Percentiles rank a stretch among this genome's conserved stretches.
These are phyloP conservation scores for Paracamarosporium sp. DNA, from an alignment of 2,329 filamentous ascomycete species.

Conservation along the genomic window DNA sequence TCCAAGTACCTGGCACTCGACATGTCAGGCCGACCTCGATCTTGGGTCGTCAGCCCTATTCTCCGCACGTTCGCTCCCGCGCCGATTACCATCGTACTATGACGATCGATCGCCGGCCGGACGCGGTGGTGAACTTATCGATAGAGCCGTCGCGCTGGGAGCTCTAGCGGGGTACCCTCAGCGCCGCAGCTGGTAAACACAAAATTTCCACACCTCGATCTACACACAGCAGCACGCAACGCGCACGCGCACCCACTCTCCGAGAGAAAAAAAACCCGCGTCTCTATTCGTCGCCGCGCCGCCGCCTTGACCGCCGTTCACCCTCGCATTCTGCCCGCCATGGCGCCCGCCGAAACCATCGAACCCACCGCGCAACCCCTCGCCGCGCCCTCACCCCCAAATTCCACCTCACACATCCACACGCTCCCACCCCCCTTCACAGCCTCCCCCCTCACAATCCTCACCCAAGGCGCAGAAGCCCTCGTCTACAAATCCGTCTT, in stretches of 20 bases:
- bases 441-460: constrained; percentile 70
- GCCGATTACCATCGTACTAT: not conserved
- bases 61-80: not conserved
- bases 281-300: too few relatives aligned
- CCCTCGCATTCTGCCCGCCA: constrained; percentile 9
- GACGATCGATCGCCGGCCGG: not conserved
- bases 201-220: constrained; percentile 5
- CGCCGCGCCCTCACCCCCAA: constrained; percentile 25
- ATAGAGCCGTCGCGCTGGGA: not conserved
- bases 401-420: constrained; percentile 31
- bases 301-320: not conserved
- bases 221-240: not conserved
- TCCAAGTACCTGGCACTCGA: not conserved
- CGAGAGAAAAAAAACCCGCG: too few relatives aligned
- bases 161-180: constrained; percentile 7
- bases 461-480: constrained; percentile 95
- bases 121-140: constrained; percentile 2
- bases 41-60: not conserved
- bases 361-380: constrained; percentile 26
- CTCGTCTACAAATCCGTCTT: constrained; percentile 89
- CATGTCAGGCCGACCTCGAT: not conserved
- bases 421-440: constrained; percentile 37
- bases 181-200: not conserved
- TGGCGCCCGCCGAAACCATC: constrained; percentile 19
- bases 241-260: not conserved